Evolutionary conservation across 2,329 filamentous ascomycete species (phyloP).

Genomic region (Xylariaceae sp.): DNA sequence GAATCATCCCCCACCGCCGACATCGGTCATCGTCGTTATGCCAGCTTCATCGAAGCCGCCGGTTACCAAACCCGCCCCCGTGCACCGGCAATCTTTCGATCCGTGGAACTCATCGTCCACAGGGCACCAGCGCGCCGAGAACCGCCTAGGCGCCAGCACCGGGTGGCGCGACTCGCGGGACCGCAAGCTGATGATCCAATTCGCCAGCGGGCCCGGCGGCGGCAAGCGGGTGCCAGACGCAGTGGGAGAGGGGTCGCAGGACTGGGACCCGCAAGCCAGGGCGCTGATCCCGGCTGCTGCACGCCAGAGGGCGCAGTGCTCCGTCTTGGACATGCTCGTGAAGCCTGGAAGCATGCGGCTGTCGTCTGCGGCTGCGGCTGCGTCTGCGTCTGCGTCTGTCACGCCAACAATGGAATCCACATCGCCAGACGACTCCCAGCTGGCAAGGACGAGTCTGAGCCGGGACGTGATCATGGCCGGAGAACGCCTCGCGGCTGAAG

Average conservation of each 20-base stretch:
- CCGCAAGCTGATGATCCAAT: conserved; percentile 65
- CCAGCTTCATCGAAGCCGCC: conserved; percentile 20
- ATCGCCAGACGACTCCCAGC: not conserved
- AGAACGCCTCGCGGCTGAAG: conserved; percentile 25
- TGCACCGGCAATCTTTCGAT: conserved; percentile 48
- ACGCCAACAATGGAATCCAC: not conserved
- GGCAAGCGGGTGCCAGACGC: conserved; percentile 58
- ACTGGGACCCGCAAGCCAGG: conserved; percentile 44
- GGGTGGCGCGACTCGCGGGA: conserved; percentile 68
- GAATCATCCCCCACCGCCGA: not conserved
- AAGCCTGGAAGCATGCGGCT: conserved; percentile 40
- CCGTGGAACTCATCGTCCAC: conserved; percentile 68
- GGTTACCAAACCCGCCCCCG: conserved; percentile 36
- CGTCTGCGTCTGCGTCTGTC: conserved; percentile 3
- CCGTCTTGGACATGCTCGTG: conserved; percentile 50
- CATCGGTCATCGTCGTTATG: conserved; percentile 16
- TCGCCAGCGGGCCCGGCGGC: conserved; percentile 51
- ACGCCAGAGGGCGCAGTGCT: conserved; percentile 36
- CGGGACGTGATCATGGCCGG: conserved; percentile 17
- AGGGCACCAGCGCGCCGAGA: conserved; percentile 74
- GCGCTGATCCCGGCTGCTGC: conserved; percentile 40
- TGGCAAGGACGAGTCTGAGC: not conserved
- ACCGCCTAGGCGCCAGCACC: conserved; percentile 50
- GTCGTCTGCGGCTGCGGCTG: conserved; percentile 18
- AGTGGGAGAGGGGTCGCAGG: conserved; percentile 57